Evolutionary conservation across 2,329 filamentous ascomycete genomes (phyloP).

Genomic region (Penicillium sp.): DNA sequence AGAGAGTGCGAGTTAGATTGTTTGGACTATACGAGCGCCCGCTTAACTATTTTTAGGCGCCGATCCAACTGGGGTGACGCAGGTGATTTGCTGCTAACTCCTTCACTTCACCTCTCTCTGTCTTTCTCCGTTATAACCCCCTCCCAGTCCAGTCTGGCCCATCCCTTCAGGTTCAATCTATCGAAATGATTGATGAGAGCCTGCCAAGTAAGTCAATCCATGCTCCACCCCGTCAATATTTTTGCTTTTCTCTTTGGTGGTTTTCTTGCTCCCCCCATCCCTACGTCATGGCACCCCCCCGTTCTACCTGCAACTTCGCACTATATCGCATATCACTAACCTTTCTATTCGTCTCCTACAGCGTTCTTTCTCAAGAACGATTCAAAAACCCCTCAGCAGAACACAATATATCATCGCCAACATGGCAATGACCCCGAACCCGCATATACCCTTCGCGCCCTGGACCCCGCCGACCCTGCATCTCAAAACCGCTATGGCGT

Average conservation of each 20-base stretch:
- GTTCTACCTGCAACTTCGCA: neutral
- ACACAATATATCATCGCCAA: constrained; percentile 57
- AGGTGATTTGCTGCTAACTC: constrained; percentile 5
- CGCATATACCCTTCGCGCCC: constrained; percentile 78
- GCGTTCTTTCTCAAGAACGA: constrained; percentile 65
- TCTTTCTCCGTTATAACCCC: constrained; percentile 11
- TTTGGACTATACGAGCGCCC: neutral
- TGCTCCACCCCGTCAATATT: no score
- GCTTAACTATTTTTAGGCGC: constrained; percentile 30
- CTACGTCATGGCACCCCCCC: constrained; percentile 20
- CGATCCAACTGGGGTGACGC: constrained; percentile 26
- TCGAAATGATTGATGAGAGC: constrained; percentile 85
- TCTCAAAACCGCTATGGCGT: constrained; percentile 84
- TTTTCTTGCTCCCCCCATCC: neutral
- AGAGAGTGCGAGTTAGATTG: neutral
- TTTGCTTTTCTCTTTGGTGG: no score
- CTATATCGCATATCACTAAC: neutral
- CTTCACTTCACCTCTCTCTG: neutral
- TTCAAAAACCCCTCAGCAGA: constrained; percentile 41
- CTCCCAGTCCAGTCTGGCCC: neutral
- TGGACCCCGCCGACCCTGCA: constrained; percentile 69
- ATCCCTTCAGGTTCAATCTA: neutral
- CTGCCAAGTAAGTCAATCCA: constrained; percentile 67
- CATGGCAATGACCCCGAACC: constrained; percentile 80
- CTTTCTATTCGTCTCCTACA: constrained; percentile 24